Conservation (phyloP, 1,284 basidiomycete genomes). For the Termitomyces sp. region DNA sequence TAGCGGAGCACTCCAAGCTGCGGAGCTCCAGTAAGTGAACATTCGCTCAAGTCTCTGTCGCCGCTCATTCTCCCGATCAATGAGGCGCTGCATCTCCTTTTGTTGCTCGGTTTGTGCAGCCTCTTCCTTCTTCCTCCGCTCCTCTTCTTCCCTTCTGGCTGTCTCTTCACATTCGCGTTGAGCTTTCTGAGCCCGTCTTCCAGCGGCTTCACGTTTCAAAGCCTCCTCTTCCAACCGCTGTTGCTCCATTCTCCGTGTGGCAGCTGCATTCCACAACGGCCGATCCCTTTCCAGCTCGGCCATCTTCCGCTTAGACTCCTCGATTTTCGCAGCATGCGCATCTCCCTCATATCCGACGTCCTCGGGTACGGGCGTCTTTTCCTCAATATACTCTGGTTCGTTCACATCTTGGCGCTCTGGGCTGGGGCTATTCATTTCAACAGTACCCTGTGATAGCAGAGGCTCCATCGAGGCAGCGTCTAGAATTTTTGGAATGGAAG, state of each 20-base stretch:
- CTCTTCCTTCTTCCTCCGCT: slow-evolving; percentile 25
- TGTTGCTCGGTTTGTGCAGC: slow-evolving; percentile 23
- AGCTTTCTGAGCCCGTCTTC: slow-evolving; percentile 22
- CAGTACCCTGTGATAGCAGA: slow-evolving; percentile 10
- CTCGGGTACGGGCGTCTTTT: slow-evolving; percentile 10
- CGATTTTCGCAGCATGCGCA: slow-evolving; percentile 42
- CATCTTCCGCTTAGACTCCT: slow-evolving; percentile 62
- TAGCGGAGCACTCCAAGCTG: slow-evolving; percentile 47
- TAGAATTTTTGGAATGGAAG: background rate
- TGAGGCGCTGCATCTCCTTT: slow-evolving; percentile 27
- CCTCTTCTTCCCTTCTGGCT: slow-evolving; percentile 25
- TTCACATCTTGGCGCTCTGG: slow-evolving; percentile 6
- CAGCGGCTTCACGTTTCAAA: slow-evolving; percentile 28
- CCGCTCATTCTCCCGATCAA: slow-evolving; percentile 27
- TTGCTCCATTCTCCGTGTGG: slow-evolving; percentile 37
- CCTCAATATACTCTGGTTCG: slow-evolving; percentile 2
- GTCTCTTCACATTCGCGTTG: slow-evolving; percentile 24
- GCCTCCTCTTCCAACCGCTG: slow-evolving; percentile 44
- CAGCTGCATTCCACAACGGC: slow-evolving; percentile 55
- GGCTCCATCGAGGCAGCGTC: slow-evolving; percentile 6
- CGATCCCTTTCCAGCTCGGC: slow-evolving; percentile 63
- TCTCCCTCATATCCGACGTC: slow-evolving; percentile 26
- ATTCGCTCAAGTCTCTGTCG: slow-evolving; percentile 6
- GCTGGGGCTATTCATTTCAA: slow-evolving; percentile 14
- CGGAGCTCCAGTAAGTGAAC: slow-evolving; percentile 26